Evolutionary conservation across 2,329 filamentous ascomycete species (phyloP).

Genomic region (Colletotrichum lentis): DNA sequence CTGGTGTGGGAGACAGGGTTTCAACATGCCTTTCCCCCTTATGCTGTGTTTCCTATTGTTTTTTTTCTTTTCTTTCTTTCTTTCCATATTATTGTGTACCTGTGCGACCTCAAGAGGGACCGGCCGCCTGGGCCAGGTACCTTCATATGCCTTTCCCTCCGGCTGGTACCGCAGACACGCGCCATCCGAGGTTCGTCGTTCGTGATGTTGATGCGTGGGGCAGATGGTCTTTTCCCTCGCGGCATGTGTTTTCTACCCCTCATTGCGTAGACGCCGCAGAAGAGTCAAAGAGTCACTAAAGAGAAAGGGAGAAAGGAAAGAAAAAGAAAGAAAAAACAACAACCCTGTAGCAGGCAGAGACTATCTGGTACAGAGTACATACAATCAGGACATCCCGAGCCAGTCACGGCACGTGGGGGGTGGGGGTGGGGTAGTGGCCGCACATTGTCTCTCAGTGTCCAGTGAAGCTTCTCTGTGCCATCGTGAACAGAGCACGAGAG

Average conservation of each 20-base stretch:
- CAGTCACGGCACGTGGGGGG: constrained; percentile 4
- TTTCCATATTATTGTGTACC: too few relatives aligned
- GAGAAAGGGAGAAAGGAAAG: too few relatives aligned
- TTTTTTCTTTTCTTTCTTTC: too few relatives aligned
- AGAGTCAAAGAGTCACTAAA: neutral
- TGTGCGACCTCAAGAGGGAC: too few relatives aligned
- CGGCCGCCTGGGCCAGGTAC: too few relatives aligned
- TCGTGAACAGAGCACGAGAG: neutral
- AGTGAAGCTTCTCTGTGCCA: neutral
- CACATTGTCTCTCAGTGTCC: neutral
- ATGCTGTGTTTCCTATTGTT: too few relatives aligned
- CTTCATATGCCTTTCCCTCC: too few relatives aligned
- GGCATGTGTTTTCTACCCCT: constrained; percentile 4
- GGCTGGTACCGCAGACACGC: neutral
- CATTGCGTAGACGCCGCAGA: neutral
- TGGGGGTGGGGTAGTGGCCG: constrained; percentile 13
- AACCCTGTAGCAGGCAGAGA: neutral
- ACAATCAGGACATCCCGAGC: neutral
- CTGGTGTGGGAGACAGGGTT: too few relatives aligned
- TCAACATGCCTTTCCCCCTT: too few relatives aligned
- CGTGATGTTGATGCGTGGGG: constrained; percentile 6
- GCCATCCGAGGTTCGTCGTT: neutral
- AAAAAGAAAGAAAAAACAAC: too few relatives aligned
- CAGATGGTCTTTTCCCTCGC: constrained; percentile 5
- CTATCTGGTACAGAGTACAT: too few relatives aligned